phyloP scores from a whole-genome alignment of 2,329 filamentous ascomycete genomes.

The Thielaviopsis cerberus region DNA sequence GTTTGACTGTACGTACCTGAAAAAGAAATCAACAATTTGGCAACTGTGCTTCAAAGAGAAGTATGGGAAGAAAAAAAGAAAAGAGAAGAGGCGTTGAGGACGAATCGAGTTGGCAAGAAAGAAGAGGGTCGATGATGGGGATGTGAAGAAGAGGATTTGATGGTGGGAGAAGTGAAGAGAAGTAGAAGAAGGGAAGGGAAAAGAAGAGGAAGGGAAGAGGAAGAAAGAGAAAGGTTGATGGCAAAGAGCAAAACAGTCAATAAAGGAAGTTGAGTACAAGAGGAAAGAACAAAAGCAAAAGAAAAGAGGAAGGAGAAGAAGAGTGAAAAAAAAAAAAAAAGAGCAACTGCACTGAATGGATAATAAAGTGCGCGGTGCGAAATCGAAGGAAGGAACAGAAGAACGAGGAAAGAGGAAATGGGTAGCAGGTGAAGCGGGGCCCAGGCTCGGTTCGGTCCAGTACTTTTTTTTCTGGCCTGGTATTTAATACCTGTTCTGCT shows the following conservation, averaged over 20 bases:
- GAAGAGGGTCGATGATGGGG: constrained; percentile 15
- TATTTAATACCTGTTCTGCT: not conserved
- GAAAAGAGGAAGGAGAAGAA: constrained; percentile 13
- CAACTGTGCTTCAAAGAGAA: not conserved
- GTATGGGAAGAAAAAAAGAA: not conserved
- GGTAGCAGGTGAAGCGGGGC: constrained; percentile 1
- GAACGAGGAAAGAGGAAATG: constrained; percentile 1
- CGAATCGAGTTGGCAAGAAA: constrained; percentile 8
- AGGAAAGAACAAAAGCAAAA: constrained; percentile 13
- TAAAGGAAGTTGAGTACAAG: constrained; percentile 15
- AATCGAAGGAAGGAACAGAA: not conserved
- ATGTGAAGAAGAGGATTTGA: constrained; percentile 15
- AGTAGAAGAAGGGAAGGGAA: constrained; percentile 14
- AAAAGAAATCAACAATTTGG: not conserved
- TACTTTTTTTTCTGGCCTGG: not conserved
- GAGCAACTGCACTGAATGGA: not conserved
- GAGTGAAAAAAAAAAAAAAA: constrained; percentile 21
- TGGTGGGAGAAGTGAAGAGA: constrained; percentile 15
- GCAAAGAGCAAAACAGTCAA: not conserved
- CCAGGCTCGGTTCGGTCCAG: not conserved
- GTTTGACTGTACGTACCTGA: constrained; percentile 9
- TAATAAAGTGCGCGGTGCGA: not conserved
- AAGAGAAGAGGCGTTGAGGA: constrained; percentile 12
- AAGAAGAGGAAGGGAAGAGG: constrained; percentile 15
- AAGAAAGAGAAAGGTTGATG: constrained; percentile 14